These are phyloP conservation scores for Sparassis latifolia DNA, from an alignment of 1,284 basidiomycete genomes.

Conservation along the genomic window DNA sequence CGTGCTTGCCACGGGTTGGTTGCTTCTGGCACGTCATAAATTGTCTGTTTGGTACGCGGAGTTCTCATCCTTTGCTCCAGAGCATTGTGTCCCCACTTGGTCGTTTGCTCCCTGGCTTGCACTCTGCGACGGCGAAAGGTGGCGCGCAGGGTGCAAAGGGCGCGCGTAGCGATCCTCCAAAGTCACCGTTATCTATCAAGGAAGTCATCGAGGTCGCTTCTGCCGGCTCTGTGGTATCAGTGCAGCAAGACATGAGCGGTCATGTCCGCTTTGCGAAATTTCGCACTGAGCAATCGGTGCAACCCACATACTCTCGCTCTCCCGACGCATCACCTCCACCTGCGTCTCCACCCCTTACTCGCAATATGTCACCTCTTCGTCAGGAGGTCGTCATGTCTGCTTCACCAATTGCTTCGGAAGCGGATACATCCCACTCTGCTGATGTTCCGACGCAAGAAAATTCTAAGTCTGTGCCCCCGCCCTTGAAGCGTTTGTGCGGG, in stretches of 20 bases:
- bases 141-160: background rate
- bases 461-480: too few relatives aligned
- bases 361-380: too few relatives aligned
- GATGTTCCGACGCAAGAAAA: too few relatives aligned
- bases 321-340: background rate
- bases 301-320: background rate
- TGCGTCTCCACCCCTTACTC: background rate
- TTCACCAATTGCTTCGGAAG: too few relatives aligned
- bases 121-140: background rate
- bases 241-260: background rate
- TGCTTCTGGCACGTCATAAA: conserved; percentile 9
- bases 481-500: too few relatives aligned
- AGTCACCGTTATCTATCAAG: background rate
- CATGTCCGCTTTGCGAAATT: background rate
- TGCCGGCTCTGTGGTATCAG: background rate
- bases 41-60: background rate
- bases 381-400: too few relatives aligned
- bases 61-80: background rate
- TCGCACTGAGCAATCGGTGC: background rate
- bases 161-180: too few relatives aligned
- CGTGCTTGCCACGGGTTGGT: conserved; percentile 8
- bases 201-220: background rate
- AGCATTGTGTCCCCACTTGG: background rate
- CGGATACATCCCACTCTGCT: too few relatives aligned
- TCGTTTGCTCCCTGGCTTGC: background rate